A percentile compares a stretch with the other conserved stretches of the same genome.
phyloP scores from a whole-genome alignment of 2,329 filamentous ascomycete species.

The Acrodontium crateriforme region DNA sequence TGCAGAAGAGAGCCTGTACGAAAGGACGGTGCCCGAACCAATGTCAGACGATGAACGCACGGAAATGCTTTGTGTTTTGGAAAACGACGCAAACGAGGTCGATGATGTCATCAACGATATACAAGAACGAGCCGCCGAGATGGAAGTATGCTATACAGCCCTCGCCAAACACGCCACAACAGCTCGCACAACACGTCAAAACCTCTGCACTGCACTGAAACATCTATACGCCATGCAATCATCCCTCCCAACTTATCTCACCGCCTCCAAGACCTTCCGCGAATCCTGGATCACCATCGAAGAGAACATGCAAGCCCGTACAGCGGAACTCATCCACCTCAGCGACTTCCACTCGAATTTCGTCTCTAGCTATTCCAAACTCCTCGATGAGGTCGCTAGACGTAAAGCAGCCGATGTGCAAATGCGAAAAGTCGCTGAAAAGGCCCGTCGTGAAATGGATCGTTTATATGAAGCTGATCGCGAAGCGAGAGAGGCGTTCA shows the following conservation, averaged over 20 bases:
- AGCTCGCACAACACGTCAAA: constrained; percentile 40
- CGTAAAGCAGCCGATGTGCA: constrained; percentile 59
- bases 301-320: constrained; percentile 50
- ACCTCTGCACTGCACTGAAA: constrained; percentile 49
- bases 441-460: constrained; percentile 64
- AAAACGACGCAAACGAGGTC: constrained; percentile 51
- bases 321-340: constrained; percentile 65
- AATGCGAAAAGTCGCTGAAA: constrained; percentile 59
- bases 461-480: constrained; percentile 55
- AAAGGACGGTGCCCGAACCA: constrained; percentile 39
- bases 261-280: constrained; percentile 50
- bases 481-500: constrained; percentile 61
- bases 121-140: constrained; percentile 57
- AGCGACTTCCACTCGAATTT: constrained; percentile 80
- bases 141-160: constrained; percentile 56
- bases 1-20: constrained; percentile 51
- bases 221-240: constrained; percentile 56
- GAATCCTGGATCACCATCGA: constrained; percentile 61
- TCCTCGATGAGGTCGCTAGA: constrained; percentile 72
- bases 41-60: constrained; percentile 61
- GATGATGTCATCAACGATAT: constrained; percentile 54
- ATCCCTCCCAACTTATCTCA: constrained; percentile 52
- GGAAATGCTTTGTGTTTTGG: constrained; percentile 72
- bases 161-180: constrained; percentile 50
- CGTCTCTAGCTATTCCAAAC: constrained; percentile 64